Conservation (phyloP, 768 basidiomycete genomes). For the Tulasnella sp. region DNA sequence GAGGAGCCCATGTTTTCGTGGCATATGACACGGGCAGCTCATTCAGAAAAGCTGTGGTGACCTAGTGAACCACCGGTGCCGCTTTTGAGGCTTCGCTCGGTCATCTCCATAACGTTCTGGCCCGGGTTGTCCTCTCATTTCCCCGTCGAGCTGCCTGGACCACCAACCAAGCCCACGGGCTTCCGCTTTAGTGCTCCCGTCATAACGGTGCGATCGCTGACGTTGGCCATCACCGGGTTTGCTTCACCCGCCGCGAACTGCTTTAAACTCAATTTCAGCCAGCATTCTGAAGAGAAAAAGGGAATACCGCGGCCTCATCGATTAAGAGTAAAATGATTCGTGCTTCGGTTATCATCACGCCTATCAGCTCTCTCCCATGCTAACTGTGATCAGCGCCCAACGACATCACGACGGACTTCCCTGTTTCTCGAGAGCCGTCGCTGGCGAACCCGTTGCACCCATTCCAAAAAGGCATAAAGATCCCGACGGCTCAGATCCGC, state of each 20-base stretch:
- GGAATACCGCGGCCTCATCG: background rate
- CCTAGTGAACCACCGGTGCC: background rate
- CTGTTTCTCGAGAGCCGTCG: background rate
- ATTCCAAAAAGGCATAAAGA: background rate
- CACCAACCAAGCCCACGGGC: background rate
- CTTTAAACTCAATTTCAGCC: constrained; percentile 18
- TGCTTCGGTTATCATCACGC: background rate
- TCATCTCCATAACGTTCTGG: background rate
- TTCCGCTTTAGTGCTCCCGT: background rate
- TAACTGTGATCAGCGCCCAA: background rate
- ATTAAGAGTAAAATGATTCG: background rate
- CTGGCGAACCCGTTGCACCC: background rate
- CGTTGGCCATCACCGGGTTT: background rate
- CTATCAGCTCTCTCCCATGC: background rate
- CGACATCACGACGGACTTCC: background rate
- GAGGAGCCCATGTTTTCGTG: too few species aligned
- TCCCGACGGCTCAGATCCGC: background rate
- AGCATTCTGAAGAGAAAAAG: background rate
- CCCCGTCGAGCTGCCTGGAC: constrained; percentile 2
- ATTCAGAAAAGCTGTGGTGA: background rate
- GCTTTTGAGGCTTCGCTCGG: background rate
- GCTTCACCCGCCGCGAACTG: background rate
- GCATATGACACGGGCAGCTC: too few species aligned
- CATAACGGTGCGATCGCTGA: background rate
- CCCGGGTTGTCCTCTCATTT: background rate